These are phyloP conservation scores for Fusarium coffeatum DNA, from an alignment of 2,329 filamentous ascomycete species.

Conservation along the genomic window DNA sequence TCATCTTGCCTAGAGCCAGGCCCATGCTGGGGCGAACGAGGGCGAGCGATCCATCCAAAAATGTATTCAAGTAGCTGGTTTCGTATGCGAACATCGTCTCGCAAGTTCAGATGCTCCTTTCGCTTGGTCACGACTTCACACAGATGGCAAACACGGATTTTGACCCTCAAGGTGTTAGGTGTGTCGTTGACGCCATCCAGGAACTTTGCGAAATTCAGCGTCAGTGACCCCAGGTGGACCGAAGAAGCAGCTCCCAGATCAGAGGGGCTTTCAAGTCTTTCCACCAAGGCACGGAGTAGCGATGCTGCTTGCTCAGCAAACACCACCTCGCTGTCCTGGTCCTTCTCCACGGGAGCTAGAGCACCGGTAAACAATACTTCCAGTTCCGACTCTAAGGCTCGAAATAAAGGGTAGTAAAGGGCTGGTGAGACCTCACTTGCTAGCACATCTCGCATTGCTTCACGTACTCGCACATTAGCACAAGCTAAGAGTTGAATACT, in stretches of 20 bases:
- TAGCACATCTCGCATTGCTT: slow-evolving; percentile 74
- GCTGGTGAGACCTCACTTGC: slow-evolving; percentile 72
- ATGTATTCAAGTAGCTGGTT: slow-evolving; percentile 76
- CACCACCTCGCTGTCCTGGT: slow-evolving; percentile 69
- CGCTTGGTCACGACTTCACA: slow-evolving; percentile 73
- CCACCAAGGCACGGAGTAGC: slow-evolving; percentile 71
- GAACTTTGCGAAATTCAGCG: slow-evolving; percentile 75
- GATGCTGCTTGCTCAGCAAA: slow-evolving; percentile 76
- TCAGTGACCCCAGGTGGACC: slow-evolving; percentile 71
- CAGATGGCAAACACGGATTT: slow-evolving; percentile 76
- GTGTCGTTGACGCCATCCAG: slow-evolving; percentile 69
- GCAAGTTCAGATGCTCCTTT: slow-evolving; percentile 75
- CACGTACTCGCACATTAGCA: slow-evolving; percentile 71
- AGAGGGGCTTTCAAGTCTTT: slow-evolving; percentile 71
- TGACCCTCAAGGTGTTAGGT: slow-evolving; percentile 68
- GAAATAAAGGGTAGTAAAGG: slow-evolving; percentile 72
- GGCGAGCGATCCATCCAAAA: slow-evolving; percentile 75
- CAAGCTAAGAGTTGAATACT: slow-evolving; percentile 75
- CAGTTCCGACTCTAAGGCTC: slow-evolving; percentile 72
- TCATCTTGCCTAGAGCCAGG: slow-evolving; percentile 67
- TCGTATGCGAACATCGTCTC: slow-evolving; percentile 75
- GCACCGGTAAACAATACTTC: slow-evolving; percentile 71
- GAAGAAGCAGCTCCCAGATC: slow-evolving; percentile 72
- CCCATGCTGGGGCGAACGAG: slow-evolving; percentile 61
- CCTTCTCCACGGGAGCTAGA: slow-evolving; percentile 62